Evolutionary conservation across 106 monocot genomes (phyloP), one percentile per base, ranked within the genome.

Genomic region (Alisma plantagoaquatica): DNA sequence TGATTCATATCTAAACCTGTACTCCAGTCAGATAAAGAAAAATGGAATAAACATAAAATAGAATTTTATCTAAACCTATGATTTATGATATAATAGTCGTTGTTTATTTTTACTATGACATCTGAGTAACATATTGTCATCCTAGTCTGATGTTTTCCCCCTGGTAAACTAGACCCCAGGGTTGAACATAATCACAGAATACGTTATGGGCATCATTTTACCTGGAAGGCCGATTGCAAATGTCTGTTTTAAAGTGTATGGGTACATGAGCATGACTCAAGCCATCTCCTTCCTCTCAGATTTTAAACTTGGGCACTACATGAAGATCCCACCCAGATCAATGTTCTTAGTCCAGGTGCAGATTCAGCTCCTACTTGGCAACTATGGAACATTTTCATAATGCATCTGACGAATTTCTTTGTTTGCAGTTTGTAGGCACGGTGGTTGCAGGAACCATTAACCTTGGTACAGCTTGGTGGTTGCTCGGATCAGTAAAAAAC

Each of bases 161-260:
- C n/a, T n/a, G n/a, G n/a, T n/a, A n/a, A n/a, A n/a, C n/a, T n/a
- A 94, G 93, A 87, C 93, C 16, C 93, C 87, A 14, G 93, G 93
- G 3, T 73, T 84, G 23, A 94, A 94, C 51, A 82, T 94, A 23
- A 87, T 94, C 27, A 94, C 93, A 54, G 93, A 94, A 54, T 94
- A 94, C 31, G 50, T 70, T 10, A 87, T 94, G 77, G 93, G 93
- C 29, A 53, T 94, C 10, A 87, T 94, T 23, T 52, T 56, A 18
- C 93, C 93, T 0, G 93, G 93, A 15, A 80, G 60, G 57, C 93
- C 93, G 3, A 80, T 94, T 12, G 71, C 87, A 16, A 87, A 87
- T 49, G 93, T 87, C 24, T 94, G 93, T 72, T 94, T 84, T 80
- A 94, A 87, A 55, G 87, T 87, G 2, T 94, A 87, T 43, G 92